Evolutionary conservation across 331 rosid genomes (phyloP).

Genomic region (Phaseolus coccineus): DNA sequence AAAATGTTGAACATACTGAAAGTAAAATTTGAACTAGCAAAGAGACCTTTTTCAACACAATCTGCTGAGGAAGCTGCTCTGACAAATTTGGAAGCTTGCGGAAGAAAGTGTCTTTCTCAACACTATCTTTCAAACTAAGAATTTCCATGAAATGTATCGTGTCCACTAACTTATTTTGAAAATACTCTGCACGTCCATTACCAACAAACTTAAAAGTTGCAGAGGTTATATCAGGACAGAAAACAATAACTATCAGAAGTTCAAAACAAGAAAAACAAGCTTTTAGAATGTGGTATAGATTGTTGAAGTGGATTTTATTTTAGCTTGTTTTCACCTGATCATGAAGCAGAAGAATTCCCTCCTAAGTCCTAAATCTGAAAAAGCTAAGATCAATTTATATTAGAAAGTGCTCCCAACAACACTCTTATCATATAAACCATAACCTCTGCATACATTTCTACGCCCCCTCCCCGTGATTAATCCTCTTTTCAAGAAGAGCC

Average conservation of each 20-base stretch:
- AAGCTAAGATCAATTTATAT: slow-evolving; percentile 34
- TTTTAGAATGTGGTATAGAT: slow-evolving; percentile 23
- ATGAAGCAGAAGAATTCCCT: slow-evolving; percentile 32
- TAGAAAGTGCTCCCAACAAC: slow-evolving; percentile 36
- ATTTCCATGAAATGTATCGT: slow-evolving; percentile 98
- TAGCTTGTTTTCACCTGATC: slow-evolving; percentile 15
- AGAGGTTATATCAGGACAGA: slow-evolving; percentile 1
- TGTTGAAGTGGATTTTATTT: slow-evolving; percentile 20
- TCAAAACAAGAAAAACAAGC: slow-evolving; percentile 40
- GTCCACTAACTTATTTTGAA: slow-evolving; percentile 97
- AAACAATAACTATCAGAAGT: slow-evolving; percentile 28
- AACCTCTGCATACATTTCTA: slow-evolving; percentile 3
- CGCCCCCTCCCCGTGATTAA: background rate
- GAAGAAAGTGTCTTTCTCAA: slow-evolving; percentile 97
- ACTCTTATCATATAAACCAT: slow-evolving; percentile 23
- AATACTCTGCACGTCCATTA: slow-evolving; percentile 78
- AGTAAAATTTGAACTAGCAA: slow-evolving; percentile 40
- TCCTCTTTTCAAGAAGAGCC: background rate
- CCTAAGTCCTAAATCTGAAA: slow-evolving; percentile 37
- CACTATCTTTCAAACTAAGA: slow-evolving; percentile 94
- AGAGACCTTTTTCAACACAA: slow-evolving; percentile 86
- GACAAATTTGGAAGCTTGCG: slow-evolving; percentile 98
- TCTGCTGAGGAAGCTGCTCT: slow-evolving; percentile 97
- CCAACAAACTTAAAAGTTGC: slow-evolving; percentile 38
- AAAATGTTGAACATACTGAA: slow-evolving; percentile 25